Conservation (phyloP, 2,329 filamentous ascomycete species). For the Zymoseptoria tritici region DNA sequence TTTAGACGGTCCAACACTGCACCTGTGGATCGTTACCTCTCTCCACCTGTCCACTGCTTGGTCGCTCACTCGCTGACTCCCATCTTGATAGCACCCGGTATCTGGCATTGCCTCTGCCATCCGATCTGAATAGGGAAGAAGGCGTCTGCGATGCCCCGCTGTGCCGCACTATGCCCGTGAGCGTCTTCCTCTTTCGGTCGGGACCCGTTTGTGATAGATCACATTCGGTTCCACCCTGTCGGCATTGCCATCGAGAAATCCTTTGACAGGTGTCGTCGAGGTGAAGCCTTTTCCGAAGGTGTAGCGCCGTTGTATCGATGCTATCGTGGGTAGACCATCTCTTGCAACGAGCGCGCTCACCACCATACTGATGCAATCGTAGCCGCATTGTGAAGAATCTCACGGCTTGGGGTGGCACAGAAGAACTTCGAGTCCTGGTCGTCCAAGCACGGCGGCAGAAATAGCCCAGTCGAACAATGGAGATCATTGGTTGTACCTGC, state of each 20-base stretch:
- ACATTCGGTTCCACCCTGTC: background rate
- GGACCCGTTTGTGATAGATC: background rate
- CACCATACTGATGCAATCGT: constrained; percentile 10
- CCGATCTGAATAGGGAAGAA: background rate
- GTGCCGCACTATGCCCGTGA: background rate
- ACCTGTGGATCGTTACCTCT: constrained; percentile 19
- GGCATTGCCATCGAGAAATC: background rate
- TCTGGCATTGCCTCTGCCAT: constrained; percentile 1
- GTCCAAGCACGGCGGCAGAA: constrained; percentile 3
- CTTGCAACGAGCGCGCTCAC: background rate
- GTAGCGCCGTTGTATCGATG: constrained; percentile 5
- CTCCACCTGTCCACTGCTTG: background rate
- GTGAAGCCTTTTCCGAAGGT: constrained; percentile 4
- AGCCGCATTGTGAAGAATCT: constrained; percentile 3
- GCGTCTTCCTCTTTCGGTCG: background rate
- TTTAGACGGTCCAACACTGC: constrained; percentile 13
- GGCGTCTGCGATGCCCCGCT: background rate
- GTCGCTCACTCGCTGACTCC: constrained; percentile 4
- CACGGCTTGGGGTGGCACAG: background rate
- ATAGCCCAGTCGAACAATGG: constrained; percentile 12
- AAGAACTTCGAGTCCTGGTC: constrained; percentile 8
- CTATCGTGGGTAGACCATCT: constrained; percentile 6
- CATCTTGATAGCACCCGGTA: constrained; percentile 3
- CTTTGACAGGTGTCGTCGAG: background rate
- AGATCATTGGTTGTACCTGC: constrained; percentile 20